phyloP scores from a whole-genome alignment of 163 green algal genomes.

The Scenedesmus sp. region DNA sequence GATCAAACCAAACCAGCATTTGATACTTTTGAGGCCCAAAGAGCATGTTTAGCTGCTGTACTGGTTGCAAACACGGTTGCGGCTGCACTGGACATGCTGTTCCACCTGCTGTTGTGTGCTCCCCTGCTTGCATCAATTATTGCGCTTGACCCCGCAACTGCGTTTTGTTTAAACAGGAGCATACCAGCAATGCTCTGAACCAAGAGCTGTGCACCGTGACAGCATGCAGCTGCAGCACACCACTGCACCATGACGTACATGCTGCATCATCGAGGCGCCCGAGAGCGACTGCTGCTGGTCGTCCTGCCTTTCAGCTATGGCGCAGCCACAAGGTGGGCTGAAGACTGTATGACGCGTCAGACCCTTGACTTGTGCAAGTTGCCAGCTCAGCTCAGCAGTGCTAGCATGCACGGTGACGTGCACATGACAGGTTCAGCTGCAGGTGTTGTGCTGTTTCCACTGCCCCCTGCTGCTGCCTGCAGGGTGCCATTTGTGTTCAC shows the following conservation, averaged over 20 bases:
- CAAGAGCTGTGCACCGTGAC: not conserved
- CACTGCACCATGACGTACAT: not conserved
- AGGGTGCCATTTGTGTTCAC: constrained; percentile 30
- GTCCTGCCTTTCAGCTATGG: constrained; percentile 27
- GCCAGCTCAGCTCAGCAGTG: not conserved
- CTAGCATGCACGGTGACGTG: not conserved
- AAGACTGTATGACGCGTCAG: not conserved
- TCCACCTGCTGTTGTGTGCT: not conserved
- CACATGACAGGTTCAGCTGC: not conserved
- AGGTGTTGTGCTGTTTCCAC: not conserved
- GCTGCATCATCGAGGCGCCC: not conserved
- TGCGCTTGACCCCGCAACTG: not conserved
- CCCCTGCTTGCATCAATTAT: not conserved
- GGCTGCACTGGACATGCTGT: not conserved
- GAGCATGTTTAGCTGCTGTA: too few species aligned
- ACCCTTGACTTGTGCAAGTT: too few species aligned
- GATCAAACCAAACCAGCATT: too few species aligned
- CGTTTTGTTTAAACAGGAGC: not conserved
- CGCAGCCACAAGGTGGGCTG: constrained; percentile 20
- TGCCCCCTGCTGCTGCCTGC: not conserved
- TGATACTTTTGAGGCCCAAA: too few species aligned
- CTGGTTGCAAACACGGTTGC: too few species aligned
- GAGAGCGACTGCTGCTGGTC: not conserved
- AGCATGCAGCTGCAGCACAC: not conserved
- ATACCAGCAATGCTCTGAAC: not conserved